Percentiles rank a stretch among this genome's conserved stretches.
Evolutionary conservation across 768 basidiomycete species (phyloP).

Genomic region (Macrocybe gigantea): DNA sequence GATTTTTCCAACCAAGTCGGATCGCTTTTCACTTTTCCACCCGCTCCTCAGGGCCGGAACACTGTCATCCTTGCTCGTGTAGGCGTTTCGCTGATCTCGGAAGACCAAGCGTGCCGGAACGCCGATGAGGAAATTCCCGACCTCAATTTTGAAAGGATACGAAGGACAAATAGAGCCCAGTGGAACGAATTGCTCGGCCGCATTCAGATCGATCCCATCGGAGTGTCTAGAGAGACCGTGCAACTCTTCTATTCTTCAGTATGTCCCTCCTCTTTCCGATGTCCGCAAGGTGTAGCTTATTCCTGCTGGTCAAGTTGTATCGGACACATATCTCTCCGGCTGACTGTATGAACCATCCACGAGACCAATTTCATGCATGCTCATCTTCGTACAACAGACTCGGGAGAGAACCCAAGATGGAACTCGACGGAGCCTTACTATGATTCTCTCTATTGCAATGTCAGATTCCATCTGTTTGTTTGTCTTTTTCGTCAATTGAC

Average conservation of each 20-base stretch:
- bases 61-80: slow-evolving; percentile 52
- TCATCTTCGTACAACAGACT: slow-evolving; percentile 31
- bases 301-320: slow-evolving; percentile 34
- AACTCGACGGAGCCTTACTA: slow-evolving; percentile 60
- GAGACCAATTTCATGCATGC: neutral
- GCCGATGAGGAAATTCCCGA: slow-evolving; percentile 56
- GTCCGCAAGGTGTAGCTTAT: neutral
- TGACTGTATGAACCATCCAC: slow-evolving; percentile 37
- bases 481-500: neutral
- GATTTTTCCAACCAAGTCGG: slow-evolving; percentile 25
- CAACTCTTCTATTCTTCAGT: slow-evolving; percentile 46
- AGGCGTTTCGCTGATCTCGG: slow-evolving; percentile 61
- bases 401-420: slow-evolving; percentile 64
- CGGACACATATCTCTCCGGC: slow-evolving; percentile 59
- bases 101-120: slow-evolving; percentile 53
- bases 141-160: slow-evolving; percentile 48
- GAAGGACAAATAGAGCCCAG: slow-evolving; percentile 31
- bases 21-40: slow-evolving; percentile 45
- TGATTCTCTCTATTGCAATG: slow-evolving; percentile 66
- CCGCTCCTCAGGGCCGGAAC: slow-evolving; percentile 22
- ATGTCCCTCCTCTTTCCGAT: neutral
- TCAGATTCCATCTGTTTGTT: slow-evolving; percentile 17
- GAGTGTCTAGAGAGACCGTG: slow-evolving; percentile 42
- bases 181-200: slow-evolving; percentile 58
- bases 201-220: slow-evolving; percentile 44